Percentiles rank a stretch among this genome's conserved stretches.
Conservation (phyloP, 176 grass and related monocot genomes). For the Microstegium vimineum region DNA sequence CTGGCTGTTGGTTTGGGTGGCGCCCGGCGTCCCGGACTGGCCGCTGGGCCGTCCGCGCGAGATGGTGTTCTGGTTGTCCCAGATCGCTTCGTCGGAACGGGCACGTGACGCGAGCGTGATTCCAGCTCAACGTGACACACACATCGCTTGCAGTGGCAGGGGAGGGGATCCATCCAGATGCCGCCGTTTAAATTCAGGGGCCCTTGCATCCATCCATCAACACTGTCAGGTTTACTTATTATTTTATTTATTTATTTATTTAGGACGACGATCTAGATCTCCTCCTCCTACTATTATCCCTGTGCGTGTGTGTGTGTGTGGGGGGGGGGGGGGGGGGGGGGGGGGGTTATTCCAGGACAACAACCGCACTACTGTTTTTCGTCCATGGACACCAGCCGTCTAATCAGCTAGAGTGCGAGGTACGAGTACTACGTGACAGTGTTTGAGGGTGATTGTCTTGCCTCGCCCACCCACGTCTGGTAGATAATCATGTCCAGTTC, state of each 20-base stretch:
- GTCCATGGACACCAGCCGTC: neutral
- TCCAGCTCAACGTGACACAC: neutral
- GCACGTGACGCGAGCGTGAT: neutral
- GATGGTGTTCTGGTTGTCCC: neutral
- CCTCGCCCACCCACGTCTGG: neutral
- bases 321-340: too few relatives aligned
- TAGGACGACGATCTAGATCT: neutral
- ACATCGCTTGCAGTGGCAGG: neutral
- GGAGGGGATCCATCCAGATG: neutral
- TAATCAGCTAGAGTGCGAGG: too few relatives aligned
- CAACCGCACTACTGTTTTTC: neutral
- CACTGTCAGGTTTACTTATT: neutral
- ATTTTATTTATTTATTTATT: neutral
- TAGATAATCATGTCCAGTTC: neutral
- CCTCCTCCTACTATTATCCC: too few relatives aligned
- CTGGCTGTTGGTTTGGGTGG: too few relatives aligned
- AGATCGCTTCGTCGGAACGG: neutral
- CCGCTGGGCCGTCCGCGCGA: too few relatives aligned
- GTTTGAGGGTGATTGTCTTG: neutral
- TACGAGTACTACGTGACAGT: too few relatives aligned
- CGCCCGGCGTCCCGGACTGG: too few relatives aligned
- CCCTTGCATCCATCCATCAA: neutral
- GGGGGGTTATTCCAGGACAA: too few relatives aligned
- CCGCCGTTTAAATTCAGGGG: neutral
- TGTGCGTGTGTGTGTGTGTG: too few relatives aligned